Evolutionary conservation across 345 rosid species (phyloP).

Genomic region (Dimocarpus longan): DNA sequence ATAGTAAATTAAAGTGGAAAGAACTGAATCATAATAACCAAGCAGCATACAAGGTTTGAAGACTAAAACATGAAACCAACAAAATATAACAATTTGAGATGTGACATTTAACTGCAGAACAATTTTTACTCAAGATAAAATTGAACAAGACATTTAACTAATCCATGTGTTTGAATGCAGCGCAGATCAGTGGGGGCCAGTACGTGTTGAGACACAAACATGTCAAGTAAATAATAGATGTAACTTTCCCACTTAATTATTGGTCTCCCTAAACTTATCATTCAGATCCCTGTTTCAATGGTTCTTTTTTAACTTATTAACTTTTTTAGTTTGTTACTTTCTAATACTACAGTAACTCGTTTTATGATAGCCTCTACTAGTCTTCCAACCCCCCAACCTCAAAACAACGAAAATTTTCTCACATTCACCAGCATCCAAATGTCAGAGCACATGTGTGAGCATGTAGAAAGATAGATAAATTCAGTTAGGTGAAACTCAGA

Average conservation of each 20-base stretch:
- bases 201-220: neutral
- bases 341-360: neutral
- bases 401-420: neutral
- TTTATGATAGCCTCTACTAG: neutral
- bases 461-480: neutral
- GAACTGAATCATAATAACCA: neutral
- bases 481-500: neutral
- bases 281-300: neutral
- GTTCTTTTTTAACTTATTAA: neutral
- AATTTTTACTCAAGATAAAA: neutral
- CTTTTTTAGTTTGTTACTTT: neutral
- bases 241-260: neutral
- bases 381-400: neutral
- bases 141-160: neutral
- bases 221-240: neutral
- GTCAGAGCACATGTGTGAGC: neutral
- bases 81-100: neutral
- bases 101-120: neutral
- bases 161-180: neutral
- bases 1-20: neutral
- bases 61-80: conserved; percentile 8
- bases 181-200: neutral
- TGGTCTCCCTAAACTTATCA: neutral
- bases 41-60: neutral
- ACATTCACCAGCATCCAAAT: neutral